Evolutionary conservation across 345 rosid species (phyloP).

Genomic region (Leavenworthia alabamica): DNA sequence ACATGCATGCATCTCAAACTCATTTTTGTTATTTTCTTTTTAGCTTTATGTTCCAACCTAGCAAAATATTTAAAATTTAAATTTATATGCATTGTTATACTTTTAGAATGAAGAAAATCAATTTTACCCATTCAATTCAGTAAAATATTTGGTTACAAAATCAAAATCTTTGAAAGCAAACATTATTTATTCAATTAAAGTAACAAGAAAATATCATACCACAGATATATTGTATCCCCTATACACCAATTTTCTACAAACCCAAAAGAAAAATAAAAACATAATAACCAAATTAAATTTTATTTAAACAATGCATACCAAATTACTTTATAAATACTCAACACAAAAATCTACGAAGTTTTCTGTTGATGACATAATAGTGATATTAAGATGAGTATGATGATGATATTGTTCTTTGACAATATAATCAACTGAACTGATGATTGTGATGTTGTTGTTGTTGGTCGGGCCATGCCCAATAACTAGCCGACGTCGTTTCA

Average conservation of each 20-base stretch:
- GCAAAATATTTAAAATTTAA: conserved; percentile 21
- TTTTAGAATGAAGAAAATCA: conserved; percentile 1
- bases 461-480: conserved; percentile 70
- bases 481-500: conserved; percentile 51
- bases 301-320: conserved; percentile 9
- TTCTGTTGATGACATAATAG: conserved; percentile 8
- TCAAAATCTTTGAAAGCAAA: not conserved
- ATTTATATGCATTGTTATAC: conserved; percentile 11
- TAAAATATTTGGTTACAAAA: not conserved
- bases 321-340: conserved; percentile 19
- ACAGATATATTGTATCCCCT: conserved; percentile 25
- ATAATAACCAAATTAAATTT: not conserved
- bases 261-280: conserved; percentile 3
- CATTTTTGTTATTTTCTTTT: conserved; percentile 13
- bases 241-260: conserved; percentile 34
- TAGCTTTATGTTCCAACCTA: conserved; percentile 31
- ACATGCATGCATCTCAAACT: conserved; percentile 43
- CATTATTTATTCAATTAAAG: conserved; percentile 12
- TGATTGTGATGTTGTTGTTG: conserved; percentile 22
- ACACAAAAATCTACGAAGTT: conserved; percentile 11
- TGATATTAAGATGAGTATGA: conserved; percentile 18
- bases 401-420: not conserved
- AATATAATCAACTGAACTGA: too few species aligned
- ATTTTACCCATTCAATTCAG: conserved; percentile 2
- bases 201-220: conserved; percentile 20